Evolutionary conservation across 441 rosid genomes (phyloP).

Genomic region (Croton setiger): DNA sequence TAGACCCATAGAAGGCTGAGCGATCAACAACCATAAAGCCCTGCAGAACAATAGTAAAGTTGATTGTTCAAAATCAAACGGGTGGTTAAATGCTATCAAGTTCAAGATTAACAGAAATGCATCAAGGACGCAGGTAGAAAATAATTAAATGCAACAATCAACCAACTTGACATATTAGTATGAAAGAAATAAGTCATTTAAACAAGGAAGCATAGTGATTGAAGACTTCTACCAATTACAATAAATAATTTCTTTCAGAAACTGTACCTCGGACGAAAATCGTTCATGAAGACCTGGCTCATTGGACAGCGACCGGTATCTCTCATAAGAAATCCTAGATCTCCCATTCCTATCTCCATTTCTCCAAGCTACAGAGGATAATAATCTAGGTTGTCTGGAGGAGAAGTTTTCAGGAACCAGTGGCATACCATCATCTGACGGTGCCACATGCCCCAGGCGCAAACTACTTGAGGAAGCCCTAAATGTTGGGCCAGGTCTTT

Average conservation of each 20-base stretch:
- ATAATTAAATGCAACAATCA: neutral
- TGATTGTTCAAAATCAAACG: neutral
- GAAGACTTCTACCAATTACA: neutral
- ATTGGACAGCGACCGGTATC: slow-evolving; percentile 48
- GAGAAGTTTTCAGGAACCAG: slow-evolving; percentile 46
- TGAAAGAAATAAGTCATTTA: neutral
- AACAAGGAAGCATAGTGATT: neutral
- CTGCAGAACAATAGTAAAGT: slow-evolving; percentile 31
- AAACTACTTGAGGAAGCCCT: slow-evolving; percentile 62
- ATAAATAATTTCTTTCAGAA: slow-evolving; percentile 1
- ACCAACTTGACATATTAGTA: neutral
- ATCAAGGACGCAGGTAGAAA: neutral
- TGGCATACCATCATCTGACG: slow-evolving; percentile 57
- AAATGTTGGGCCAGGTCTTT: slow-evolving; percentile 57
- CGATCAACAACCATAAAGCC: slow-evolving; percentile 58
- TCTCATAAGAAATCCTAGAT: slow-evolving; percentile 59
- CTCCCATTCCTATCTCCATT: slow-evolving; percentile 59
- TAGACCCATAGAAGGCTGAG: slow-evolving; percentile 47
- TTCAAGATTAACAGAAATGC: neutral
- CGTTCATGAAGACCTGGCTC: slow-evolving; percentile 52
- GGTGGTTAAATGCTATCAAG: neutral
- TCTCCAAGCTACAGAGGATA: slow-evolving; percentile 54
- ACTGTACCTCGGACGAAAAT: slow-evolving; percentile 59
- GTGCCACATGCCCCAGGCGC: slow-evolving; percentile 49
- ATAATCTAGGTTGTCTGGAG: slow-evolving; percentile 58